Conservation (phyloP, 2,329 filamentous ascomycete species). For the Colletotrichum agaves region DNA sequence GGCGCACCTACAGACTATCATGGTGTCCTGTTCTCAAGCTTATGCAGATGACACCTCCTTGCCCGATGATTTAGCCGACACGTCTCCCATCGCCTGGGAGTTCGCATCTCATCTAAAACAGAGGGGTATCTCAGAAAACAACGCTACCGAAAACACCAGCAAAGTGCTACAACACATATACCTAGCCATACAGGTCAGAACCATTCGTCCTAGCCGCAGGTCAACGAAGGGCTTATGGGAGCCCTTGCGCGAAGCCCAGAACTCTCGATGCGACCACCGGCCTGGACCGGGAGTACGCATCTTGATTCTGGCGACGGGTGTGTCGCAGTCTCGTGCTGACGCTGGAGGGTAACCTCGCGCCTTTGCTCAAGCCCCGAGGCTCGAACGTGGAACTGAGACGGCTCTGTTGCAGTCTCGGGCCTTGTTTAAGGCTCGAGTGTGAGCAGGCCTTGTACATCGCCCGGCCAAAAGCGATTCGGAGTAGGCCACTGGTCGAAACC, state of each 20-base stretch:
- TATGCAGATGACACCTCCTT: constrained; percentile 4
- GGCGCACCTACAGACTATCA: background rate
- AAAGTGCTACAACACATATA: constrained; percentile 15
- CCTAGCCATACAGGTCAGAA: constrained; percentile 11
- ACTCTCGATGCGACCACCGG: background rate
- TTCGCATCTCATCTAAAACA: constrained; percentile 34
- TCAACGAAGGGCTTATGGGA: constrained; percentile 18
- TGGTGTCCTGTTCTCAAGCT: background rate
- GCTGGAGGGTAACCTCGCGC: constrained; percentile 33
- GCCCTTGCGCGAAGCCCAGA: constrained; percentile 26
- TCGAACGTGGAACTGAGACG: constrained; percentile 29
- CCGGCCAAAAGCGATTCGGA: constrained; percentile 19
- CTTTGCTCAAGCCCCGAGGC: constrained; percentile 26
- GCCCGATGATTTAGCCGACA: constrained; percentile 33
- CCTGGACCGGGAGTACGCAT: background rate
- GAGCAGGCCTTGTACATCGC: constrained; percentile 9
- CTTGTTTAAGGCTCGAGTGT: constrained; percentile 16
- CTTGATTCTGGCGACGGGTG: constrained; percentile 17
- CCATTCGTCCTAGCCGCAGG: constrained; percentile 12
- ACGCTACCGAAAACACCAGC: constrained; percentile 31
- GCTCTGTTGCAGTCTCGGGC: constrained; percentile 36
- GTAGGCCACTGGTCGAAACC: background rate
- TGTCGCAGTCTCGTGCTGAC: constrained; percentile 32
- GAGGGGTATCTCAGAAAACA: constrained; percentile 40
- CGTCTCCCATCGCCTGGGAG: background rate